Base-by-base conservation (phyloP, 306 rosid genomes). In the Myrica gale region DNA sequence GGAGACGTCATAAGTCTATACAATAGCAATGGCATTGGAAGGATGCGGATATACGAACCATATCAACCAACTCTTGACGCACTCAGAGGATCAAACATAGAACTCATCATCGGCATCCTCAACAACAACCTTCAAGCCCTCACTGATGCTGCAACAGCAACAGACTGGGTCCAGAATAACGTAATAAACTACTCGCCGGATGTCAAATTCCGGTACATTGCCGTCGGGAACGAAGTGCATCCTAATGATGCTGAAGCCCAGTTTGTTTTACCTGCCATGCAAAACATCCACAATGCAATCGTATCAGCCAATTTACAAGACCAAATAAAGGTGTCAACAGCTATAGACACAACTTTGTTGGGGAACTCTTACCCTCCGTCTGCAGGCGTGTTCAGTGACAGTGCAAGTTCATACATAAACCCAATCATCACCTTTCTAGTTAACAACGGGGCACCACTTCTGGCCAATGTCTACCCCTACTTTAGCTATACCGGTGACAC, bases 391-490 rank as follows among this genome's bases (percentile, higher is more conserved):
- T 92, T 85, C 23, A 80, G 5, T 12, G 80, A 7, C 2, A 1
- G 26, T 0, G 88, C 88, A 21, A 39, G 0, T 0, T 7, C 47
- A 53, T 86, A 76, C n/a, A 79, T 87, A 48, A 53, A 15, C 0
- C 93, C 92, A 23, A 81, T 92, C 8, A 57, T 85, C 4, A 2
- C 39, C 0, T 90, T 87, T 73, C 57, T 92, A 0, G 65, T 1
- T 4, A 52, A 5, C 12, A 84, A 82, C 23, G 87, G 81, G 0
- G 23, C 93, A 19, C 96, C 93, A 46, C 93, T 92, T 73, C 93
- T 92, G n/a, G 88, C 78, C 0, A 92, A 92, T 70, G 75, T 88
- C 9, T 90, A 92, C 44, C 89, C 97, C 0, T 92, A 88, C 57
- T 78, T 87, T 5, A 72, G 79, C 68, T 84, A 87, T 48, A 11